Evolutionary conservation across 371 early-diverging fungal genomes (phyloP), one percentile per base, ranked within the genome.

Genomic region (Rhizomucor miehei): DNA sequence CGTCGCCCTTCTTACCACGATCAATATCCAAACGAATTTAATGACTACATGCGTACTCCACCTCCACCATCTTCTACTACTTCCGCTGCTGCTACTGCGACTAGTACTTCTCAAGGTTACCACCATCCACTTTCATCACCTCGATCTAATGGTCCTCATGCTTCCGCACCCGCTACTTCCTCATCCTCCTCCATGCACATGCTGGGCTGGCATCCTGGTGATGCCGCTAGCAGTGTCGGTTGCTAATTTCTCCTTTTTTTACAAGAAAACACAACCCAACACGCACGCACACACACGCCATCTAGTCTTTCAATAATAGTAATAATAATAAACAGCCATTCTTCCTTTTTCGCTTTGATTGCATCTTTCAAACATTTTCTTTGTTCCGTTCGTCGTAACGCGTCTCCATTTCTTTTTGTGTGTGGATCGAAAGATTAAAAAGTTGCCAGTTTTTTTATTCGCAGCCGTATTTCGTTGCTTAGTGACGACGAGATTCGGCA

Each of bases 401-500:
- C n/a, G n/a, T n/a, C n/a, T n/a, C n/a, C n/a, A n/a, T n/a, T n/a
- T n/a, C n/a, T n/a, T n/a, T n/a, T n/a, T n/a, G n/a, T n/a, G n/a
- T n/a, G n/a, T n/a, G n/a, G n/a, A n/a, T n/a, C n/a, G n/a, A n/a
- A n/a, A n/a, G n/a, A n/a, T n/a, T n/a, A n/a, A n/a, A n/a, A n/a
- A n/a, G n/a, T n/a, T n/a, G n/a, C n/a, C n/a, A n/a, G n/a, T 29
- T 29, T 3, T 8, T 29, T 29, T 29, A 29, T 29, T 29, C 29
- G 29, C 8, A 5, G 29, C 8, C 29, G 29, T 29, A 29, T 29
- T 29, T 29, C 29, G 29, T 29, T n/a, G 8, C 8, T 29, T 29
- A 59, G 46, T 63, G 66, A 80, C 98, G 95, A 77, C 99, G 95
- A 66, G 94, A 88, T 73, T 95, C 93, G 65, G 95, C 94, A 63